Base-by-base conservation (phyloP, 495 filamentous ascomycete genomes). In the Daldinia concentrica region DNA sequence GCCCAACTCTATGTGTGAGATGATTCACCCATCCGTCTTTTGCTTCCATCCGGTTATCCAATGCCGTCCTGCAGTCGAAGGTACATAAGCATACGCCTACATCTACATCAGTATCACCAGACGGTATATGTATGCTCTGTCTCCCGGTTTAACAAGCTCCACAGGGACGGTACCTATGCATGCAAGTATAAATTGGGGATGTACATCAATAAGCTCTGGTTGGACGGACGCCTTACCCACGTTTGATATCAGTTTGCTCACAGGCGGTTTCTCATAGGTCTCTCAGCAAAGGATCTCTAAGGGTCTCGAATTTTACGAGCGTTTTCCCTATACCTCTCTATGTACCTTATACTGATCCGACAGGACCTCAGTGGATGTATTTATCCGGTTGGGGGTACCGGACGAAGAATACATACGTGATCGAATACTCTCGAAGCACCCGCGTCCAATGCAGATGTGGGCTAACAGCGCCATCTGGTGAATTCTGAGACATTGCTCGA, bases 21-120 rank as follows among this genome's bases (percentile, higher is more conserved):
- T 73, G 71, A 69, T 73, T 69, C 66, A 69, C 57, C 58, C 66
- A 52, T 58, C 66, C 66, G 63, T 60, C 43, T 58, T 66, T 73
- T 58, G 43, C 36, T 51, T 41, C 43, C 19, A 19, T 69, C 64
- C 62, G 71, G 71, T 66, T 73, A 36, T 63, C 71, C 71, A 69
- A 73, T 73, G 70, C 62, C 57, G 58, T 43, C 60, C 45, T 69
- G 56, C 70, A 64, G 50, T 24, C 36, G 39, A 61, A 56, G 26
- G 45, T 30, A 72, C 37, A 61, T 57, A 63, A 61, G 27, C 56
- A 50, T 24, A 51, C 41, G 32, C 32, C 34, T 54, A 30, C 48
- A 29, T 52, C 27, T 73, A 64, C 55, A 43, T 64, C 36, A 63
- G 59, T 67, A 67, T 72, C 45, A 36, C 58, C 60, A 36, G 48